Base-by-base conservation (phyloP, 2,329 filamentous ascomycete genomes). In the Penicillium sp. region DNA sequence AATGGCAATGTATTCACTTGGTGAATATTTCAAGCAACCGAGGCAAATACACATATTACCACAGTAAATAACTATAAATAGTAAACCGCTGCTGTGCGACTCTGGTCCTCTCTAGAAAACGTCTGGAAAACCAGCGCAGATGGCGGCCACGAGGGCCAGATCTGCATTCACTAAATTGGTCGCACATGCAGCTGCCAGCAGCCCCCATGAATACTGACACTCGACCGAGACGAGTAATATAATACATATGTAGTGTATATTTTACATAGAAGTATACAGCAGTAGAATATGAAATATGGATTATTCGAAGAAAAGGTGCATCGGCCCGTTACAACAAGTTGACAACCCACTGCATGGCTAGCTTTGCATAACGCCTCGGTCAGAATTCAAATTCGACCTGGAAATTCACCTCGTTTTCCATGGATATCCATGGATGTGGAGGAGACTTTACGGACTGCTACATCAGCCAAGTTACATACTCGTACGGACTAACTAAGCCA, bases 81-180 rank as follows among this genome's bases (percentile, higher is more conserved):
- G 30, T 3, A 33, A 35, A 35, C 16, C 30, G 2, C 11, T 16
- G 30, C 30, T 35, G 30, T 35, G 30, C 30, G 14, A 16, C 30
- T 16, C n/a, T n/a, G n/a, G n/a, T n/a, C n/a, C n/a, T n/a, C n/a
- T n/a, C 46, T 38, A 40, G 52, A 53, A 38, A 47, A 47, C 42
- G 43, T 38, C 52, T 47, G 46, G 52, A 46, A 50, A 42, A 8
- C 28, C 48, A 38, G 26, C 28, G 40, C 38, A 53, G 56, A 58
- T 57, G 56, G 56, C 56, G 56, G 56, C 56, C 56, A 58, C 56
- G 56, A 58, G 56, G 55, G 9, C 21, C 40, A 23, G 28, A 47
- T 38, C 52, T 40, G 26, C 52, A 48, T 48, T 46, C 14, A 21
- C 20, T 47, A 21, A 12, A 12, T 30, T n/a, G 23, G 18, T 6